Base-by-base conservation (phyloP, 306 rosid genomes). In the Carpinus viminea region DNA sequence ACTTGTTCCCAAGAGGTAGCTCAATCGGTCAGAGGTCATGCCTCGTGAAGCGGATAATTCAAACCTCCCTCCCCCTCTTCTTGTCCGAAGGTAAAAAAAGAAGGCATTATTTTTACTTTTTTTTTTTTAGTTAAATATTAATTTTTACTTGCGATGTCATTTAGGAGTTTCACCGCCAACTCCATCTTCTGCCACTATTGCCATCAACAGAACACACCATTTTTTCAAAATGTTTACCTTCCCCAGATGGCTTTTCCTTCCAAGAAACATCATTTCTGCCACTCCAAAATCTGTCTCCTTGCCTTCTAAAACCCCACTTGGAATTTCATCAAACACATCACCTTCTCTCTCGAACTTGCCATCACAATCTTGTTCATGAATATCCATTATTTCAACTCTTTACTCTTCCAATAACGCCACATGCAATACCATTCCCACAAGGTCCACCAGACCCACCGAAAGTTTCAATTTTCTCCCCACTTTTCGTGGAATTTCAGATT, bases 201-300 rank as follows among this genome's bases (percentile, higher is more conserved):
- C 34, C 34, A 31, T 31, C 34, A 31, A 1, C 26, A 24, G 26
- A 24, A 24, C 2, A 31, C 34, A 31, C 34, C 34, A 31, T 31
- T 31, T 31, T 31, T 31, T 31, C 34, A 31, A 31, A 31, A 31
- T 31, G 34, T 31, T 31, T 7, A 18, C 69, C 20, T 61, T 43
- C 34, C 34, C 34, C 34, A 31, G 2, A 31, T 45, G 70, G 11
- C 36, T 34, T 79, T 16, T 65, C 77, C 34, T 72, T 53, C 47
- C 45, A 47, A 76, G 56, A 73, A 45, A 8, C 18, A 7, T 66
- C 73, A 34, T 81, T 73, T 50, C 46, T 60, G 60, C 77, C 76
- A 76, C 24, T 59, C n/a, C n/a, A 56, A 66, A 34, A 52, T 36
- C 71, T 47, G 78, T 55, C 62, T 69, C 79, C 71, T 82, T 73